Evolutionary conservation across 345 rosid species (phyloP), one percentile per base, ranked within the genome.

Genomic region (Gossypioides kirkii): DNA sequence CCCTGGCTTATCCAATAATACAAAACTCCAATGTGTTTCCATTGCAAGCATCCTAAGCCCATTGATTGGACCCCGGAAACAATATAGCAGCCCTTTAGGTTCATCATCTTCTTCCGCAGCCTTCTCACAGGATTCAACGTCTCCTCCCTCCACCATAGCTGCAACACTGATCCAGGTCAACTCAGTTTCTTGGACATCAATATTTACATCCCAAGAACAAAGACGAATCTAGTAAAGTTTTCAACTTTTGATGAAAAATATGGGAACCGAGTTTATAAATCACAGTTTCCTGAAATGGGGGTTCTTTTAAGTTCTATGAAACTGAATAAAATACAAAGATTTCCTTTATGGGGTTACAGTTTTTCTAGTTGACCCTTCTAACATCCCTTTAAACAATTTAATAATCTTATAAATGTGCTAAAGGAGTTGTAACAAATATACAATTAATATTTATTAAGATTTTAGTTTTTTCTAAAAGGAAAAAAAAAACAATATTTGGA

Each of bases 1-100:
- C 99, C 99, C 77, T 95, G 96, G 82, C 85, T 92, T 61, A 92
- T 78, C 20, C 99, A 98, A 69, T 95, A 89, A 81, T 54, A 91
- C 97, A 76, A 91, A 92, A 70, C 93, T 95, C 97, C 96, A 92
- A 72, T 95, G 94, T 64, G 89, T 88, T 86, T 95, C 92, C 68
- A 49, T 75, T 4, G 94, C 71, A 46, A 95, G 88, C 99, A 91
- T 91, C 77, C 80, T 84, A 49, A 92, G 61, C 98, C 97, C 92
- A 38, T 77, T 32, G 6, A 87, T 61, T 32, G 99, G 97, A 49
- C 87, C 84, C 74, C 75, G 71, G 28, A 90, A 59, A 53, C 71
- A 82, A 61, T 70, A 80, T 73, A 62, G 50, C 41, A 70, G 60
- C 56, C 82, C 71, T 45, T 25, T 70, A 26, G 47, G 73, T 49